These are phyloP conservation scores for Hypoxylon rickii DNA, from an alignment of 495 filamentous ascomycete genomes.

Conservation along the genomic window DNA sequence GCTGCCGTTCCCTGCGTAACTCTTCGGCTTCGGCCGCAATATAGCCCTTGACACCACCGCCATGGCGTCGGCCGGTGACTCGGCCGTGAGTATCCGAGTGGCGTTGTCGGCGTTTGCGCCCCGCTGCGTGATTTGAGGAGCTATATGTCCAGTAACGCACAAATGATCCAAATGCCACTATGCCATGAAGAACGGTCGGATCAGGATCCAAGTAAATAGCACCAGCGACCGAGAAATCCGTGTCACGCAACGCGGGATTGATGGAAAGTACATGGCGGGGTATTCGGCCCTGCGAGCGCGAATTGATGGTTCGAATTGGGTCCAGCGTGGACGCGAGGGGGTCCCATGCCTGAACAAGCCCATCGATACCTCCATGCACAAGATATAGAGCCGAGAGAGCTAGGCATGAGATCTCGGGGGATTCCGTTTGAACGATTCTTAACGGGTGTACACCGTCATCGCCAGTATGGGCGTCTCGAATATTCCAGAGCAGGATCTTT, in stretches of 20 bases:
- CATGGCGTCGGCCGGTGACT: constrained; percentile 42
- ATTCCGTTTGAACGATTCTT: constrained; percentile 86
- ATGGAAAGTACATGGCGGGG: constrained; percentile 48
- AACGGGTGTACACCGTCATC: constrained; percentile 63
- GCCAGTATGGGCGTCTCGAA: constrained; percentile 63
- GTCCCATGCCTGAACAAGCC: constrained; percentile 96
- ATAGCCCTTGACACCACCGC: constrained; percentile 62
- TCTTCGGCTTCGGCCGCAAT: constrained; percentile 83
- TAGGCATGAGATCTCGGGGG: constrained; percentile 84
- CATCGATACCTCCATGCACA: constrained; percentile 92
- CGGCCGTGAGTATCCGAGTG: constrained; percentile 51
- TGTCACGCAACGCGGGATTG: constrained; percentile 46
- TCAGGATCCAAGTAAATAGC: constrained; percentile 89
- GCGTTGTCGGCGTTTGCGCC: constrained; percentile 52
- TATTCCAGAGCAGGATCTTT: constrained; percentile 80
- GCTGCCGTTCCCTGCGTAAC: constrained; percentile 71
- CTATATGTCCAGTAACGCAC: constrained; percentile 94
- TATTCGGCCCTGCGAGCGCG: constrained; percentile 80
- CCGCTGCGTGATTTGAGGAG: constrained; percentile 55
- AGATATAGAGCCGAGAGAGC: constrained; percentile 85
- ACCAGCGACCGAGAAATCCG: constrained; percentile 81
- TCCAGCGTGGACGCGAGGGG: constrained; percentile 78
- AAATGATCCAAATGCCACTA: constrained; percentile 84
- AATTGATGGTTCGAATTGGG: constrained; percentile 87
- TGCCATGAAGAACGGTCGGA: constrained; percentile 84